These are phyloP conservation scores for Aspergillus fructus DNA, from an alignment of 2,329 filamentous ascomycete species.

Conservation along the genomic window DNA sequence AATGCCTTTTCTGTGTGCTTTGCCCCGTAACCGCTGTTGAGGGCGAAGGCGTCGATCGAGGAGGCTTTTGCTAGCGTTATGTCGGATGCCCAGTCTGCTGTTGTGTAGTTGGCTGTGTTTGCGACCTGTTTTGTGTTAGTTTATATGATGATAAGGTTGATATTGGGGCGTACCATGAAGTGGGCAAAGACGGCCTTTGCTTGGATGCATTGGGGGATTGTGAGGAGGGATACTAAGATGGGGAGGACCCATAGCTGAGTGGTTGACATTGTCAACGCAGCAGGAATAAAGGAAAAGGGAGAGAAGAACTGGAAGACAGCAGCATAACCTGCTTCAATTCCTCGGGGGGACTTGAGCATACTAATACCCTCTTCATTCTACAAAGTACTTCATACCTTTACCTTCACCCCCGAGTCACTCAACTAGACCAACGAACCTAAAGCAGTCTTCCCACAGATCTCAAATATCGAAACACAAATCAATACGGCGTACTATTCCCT, in stretches of 20 bases:
- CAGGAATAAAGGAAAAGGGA: neutral
- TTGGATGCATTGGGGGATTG: conserved; percentile 7
- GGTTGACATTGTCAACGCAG: neutral
- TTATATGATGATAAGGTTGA: neutral
- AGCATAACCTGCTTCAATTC: too few species aligned
- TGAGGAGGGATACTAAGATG: neutral
- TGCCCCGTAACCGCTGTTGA: conserved; percentile 37
- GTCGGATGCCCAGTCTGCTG: conserved; percentile 31
- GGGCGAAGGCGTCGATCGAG: conserved; percentile 43
- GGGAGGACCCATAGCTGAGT: neutral
- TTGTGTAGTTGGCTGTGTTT: conserved; percentile 25
- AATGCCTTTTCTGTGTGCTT: conserved; percentile 20
- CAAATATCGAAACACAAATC: too few species aligned
- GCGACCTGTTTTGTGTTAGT: conserved; percentile 20
- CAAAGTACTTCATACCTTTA: neutral
- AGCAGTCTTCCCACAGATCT: too few species aligned
- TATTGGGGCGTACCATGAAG: conserved; percentile 28
- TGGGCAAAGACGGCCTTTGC: conserved; percentile 33
- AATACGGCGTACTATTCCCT: too few species aligned
- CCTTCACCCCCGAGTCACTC: neutral
- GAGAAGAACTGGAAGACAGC: neutral
- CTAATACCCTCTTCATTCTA: neutral
- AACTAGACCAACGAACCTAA: too few species aligned
- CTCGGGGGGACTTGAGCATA: neutral
- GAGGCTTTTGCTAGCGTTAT: conserved; percentile 37